phyloP scores from a whole-genome alignment of 306 rosid genomes.

The Vigna trinervia region DNA sequence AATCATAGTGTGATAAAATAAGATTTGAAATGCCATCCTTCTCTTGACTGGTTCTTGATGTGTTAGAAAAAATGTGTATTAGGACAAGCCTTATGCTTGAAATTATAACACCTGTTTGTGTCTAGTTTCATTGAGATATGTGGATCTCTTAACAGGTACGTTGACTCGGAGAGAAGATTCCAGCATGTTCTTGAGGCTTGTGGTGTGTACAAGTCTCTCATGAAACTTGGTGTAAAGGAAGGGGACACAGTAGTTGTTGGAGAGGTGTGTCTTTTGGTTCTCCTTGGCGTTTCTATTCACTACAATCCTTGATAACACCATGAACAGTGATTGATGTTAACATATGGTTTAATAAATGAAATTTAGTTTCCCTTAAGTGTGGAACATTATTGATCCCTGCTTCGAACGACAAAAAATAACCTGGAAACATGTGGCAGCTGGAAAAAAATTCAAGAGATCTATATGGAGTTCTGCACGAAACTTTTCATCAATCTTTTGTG shows the following conservation, averaged over 20 bases:
- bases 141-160: slow-evolving; percentile 60
- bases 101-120: slow-evolving; percentile 27
- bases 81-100: slow-evolving; percentile 29
- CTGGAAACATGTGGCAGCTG: slow-evolving; percentile 29
- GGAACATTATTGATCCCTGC: slow-evolving; percentile 31
- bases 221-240: slow-evolving; percentile 82
- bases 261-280: slow-evolving; percentile 63
- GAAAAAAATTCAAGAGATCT: background rate
- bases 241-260: slow-evolving; percentile 84
- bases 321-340: slow-evolving; percentile 24
- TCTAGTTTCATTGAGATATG: slow-evolving; percentile 39
- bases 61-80: background rate
- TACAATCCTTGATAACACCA: slow-evolving; percentile 27
- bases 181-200: slow-evolving; percentile 96
- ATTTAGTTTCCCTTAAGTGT: slow-evolving; percentile 29
- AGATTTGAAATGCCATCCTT: slow-evolving; percentile 24
- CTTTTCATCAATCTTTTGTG: slow-evolving; percentile 35
- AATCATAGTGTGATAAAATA: slow-evolving; percentile 33
- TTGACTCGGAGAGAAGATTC: slow-evolving; percentile 92
- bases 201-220: slow-evolving; percentile 85
- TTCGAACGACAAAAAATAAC: slow-evolving; percentile 26
- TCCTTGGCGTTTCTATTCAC: slow-evolving; percentile 33
- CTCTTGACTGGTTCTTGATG: slow-evolving; percentile 36
- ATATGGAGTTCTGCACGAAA: slow-evolving; percentile 15
- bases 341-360: slow-evolving; percentile 31